These are phyloP conservation scores for Alternaria gaisen DNA, from an alignment of 2,329 filamentous ascomycete genomes.

Conservation along the genomic window DNA sequence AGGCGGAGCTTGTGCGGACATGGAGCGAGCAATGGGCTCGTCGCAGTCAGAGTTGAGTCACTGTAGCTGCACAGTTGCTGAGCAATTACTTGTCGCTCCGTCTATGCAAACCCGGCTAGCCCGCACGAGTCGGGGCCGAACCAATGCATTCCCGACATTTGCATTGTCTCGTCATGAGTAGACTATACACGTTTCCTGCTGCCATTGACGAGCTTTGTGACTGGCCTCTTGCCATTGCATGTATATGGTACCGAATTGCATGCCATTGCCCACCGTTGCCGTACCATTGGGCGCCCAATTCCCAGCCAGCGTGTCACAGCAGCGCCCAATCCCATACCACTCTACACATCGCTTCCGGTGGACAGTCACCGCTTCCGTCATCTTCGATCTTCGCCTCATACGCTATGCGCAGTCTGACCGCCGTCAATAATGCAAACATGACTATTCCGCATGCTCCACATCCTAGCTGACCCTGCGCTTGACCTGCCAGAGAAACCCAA, in stretches of 20 bases:
- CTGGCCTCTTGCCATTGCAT: slow-evolving; percentile 5
- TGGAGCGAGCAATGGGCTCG: slow-evolving; percentile 23
- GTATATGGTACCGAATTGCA: not conserved
- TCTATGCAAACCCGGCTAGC: slow-evolving; percentile 26
- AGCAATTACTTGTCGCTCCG: slow-evolving; percentile 24
- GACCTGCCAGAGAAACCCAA: slow-evolving; percentile 29
- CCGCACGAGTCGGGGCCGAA: slow-evolving; percentile 8
- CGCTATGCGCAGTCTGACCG: slow-evolving; percentile 32
- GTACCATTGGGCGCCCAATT: slow-evolving; percentile 31
- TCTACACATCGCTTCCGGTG: slow-evolving; percentile 14
- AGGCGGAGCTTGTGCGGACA: slow-evolving; percentile 24
- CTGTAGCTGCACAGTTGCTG: slow-evolving; percentile 18
- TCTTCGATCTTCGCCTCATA: slow-evolving; percentile 11
- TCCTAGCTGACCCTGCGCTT: slow-evolving; percentile 16
- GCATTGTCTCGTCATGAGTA: slow-evolving; percentile 3
- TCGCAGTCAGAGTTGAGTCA: slow-evolving; percentile 40
- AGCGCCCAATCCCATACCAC: slow-evolving; percentile 22
- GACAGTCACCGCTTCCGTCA: slow-evolving; percentile 35
- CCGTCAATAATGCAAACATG: slow-evolving; percentile 29
- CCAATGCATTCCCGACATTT: not conserved
- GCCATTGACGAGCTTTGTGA: slow-evolving; percentile 14
- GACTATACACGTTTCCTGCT: slow-evolving; percentile 25
- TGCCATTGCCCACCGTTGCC: not conserved
- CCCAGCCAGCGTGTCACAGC: slow-evolving; percentile 31
- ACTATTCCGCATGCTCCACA: slow-evolving; percentile 41